Conservation (phyloP, 2,329 filamentous ascomycete species). For the Hypoxylon sp. region DNA sequence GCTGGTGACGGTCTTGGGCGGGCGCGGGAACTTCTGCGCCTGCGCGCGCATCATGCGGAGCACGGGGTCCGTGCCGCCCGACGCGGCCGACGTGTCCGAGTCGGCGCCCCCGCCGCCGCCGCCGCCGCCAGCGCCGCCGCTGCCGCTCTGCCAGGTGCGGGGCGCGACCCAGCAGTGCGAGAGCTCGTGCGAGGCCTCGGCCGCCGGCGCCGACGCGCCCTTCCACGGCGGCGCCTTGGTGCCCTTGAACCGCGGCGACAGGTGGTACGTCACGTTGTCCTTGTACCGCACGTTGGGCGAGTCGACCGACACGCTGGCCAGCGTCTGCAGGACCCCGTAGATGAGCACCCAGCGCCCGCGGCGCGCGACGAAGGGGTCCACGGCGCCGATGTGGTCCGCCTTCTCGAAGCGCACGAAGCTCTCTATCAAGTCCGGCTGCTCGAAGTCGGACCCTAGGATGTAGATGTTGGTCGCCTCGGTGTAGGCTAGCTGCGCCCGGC, state of each 20-base stretch:
- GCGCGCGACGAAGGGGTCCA: conserved; percentile 63
- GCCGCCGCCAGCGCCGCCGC: conserved; percentile 19
- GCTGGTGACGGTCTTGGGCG: conserved; percentile 32
- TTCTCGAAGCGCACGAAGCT: conserved; percentile 66
- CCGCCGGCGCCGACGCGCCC: conserved; percentile 37
- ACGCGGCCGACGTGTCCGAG: conserved; percentile 33
- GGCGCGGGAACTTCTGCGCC: conserved; percentile 35
- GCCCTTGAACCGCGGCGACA: conserved; percentile 61
- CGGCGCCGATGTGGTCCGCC: conserved; percentile 56
- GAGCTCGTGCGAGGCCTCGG: conserved; percentile 56
- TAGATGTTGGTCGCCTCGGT: conserved; percentile 68
- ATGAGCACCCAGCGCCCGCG: conserved; percentile 68
- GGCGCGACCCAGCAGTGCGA: conserved; percentile 61
- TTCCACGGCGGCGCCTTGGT: conserved; percentile 64
- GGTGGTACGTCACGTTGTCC: conserved; percentile 62
- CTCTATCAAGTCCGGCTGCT: conserved; percentile 62
- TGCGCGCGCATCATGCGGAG: conserved; percentile 41
- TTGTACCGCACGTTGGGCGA: conserved; percentile 60
- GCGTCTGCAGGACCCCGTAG: conserved; percentile 66
- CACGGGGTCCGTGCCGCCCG: conserved; percentile 36
- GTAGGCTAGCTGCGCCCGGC: conserved; percentile 63
- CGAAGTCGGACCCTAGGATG: conserved; percentile 60
- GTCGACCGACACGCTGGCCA: conserved; percentile 67
- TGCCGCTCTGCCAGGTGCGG: conserved; percentile 49
- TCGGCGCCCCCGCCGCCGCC: conserved; percentile 34